These are phyloP conservation scores for Evernia prunastri DNA, from an alignment of 495 filamentous ascomycete genomes.

Conservation along the genomic window DNA sequence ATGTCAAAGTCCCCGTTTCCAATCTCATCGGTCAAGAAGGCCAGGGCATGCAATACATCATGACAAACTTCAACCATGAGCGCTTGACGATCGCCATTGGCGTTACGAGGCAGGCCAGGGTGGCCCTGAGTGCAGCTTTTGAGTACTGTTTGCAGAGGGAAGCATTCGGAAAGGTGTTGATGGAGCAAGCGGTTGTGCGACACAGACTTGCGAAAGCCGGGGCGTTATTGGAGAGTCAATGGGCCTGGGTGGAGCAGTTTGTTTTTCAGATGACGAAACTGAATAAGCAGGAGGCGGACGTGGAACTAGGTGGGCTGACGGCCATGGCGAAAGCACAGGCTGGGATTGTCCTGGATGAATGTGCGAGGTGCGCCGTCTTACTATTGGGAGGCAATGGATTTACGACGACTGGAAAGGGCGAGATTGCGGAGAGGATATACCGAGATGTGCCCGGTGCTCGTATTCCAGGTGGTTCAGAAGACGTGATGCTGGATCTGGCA, in stretches of 20 bases:
- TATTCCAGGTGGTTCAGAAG: slow-evolving; percentile 67
- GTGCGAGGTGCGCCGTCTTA: slow-evolving; percentile 58
- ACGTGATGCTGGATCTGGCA: slow-evolving; percentile 66
- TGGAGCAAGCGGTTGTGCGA: slow-evolving; percentile 68
- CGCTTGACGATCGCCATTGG: slow-evolving; percentile 59
- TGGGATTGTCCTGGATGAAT: slow-evolving; percentile 63
- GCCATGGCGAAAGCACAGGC: slow-evolving; percentile 65
- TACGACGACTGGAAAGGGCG: slow-evolving; percentile 60
- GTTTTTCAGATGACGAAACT: slow-evolving; percentile 62
- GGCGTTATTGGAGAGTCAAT: slow-evolving; percentile 60
- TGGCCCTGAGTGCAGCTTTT: slow-evolving; percentile 59
- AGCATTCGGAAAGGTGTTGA: slow-evolving; percentile 66
- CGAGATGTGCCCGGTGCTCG: slow-evolving; percentile 56
- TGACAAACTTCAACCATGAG: slow-evolving; percentile 85
- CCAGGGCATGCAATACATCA: slow-evolving; percentile 66
- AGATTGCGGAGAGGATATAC: slow-evolving; percentile 61
- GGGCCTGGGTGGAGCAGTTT: slow-evolving; percentile 70
- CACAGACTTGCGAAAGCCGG: slow-evolving; percentile 66
- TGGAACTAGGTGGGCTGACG: slow-evolving; percentile 61
- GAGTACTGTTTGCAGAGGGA: slow-evolving; percentile 65
- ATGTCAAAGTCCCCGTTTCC: slow-evolving; percentile 59
- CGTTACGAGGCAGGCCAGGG: slow-evolving; percentile 54
- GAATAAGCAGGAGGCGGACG: slow-evolving; percentile 55
- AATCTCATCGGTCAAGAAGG: slow-evolving; percentile 69
- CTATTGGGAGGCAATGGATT: slow-evolving; percentile 70